A percentile compares a stretch with the other conserved stretches of the same genome.
Evolutionary conservation across 208 protist species (phyloP).

Genomic region (Trypanosoma caninum): DNA sequence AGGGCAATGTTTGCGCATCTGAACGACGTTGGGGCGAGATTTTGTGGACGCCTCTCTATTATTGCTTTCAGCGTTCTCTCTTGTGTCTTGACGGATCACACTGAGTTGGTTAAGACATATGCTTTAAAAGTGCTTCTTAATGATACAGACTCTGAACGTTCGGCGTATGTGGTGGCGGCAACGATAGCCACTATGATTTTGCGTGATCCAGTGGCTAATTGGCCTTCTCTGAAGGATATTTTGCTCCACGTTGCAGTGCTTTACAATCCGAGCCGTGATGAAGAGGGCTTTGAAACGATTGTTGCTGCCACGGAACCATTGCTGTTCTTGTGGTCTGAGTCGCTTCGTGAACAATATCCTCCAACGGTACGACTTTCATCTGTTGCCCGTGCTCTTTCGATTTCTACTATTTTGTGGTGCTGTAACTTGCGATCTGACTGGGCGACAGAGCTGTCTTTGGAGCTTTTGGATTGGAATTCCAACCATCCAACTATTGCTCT

Average conservation of each 20-base stretch:
- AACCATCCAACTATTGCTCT: slow-evolving; percentile 47
- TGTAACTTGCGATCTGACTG: slow-evolving; percentile 35
- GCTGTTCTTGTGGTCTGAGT: slow-evolving; percentile 45
- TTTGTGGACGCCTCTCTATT: slow-evolving; percentile 49
- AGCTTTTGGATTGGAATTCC: slow-evolving; percentile 69
- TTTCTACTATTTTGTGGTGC: slow-evolving; percentile 66
- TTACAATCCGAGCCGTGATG: slow-evolving; percentile 67
- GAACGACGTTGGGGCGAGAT: slow-evolving; percentile 57
- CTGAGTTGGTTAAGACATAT: slow-evolving; percentile 33
- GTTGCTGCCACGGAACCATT: slow-evolving; percentile 75
- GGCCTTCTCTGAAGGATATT: slow-evolving; percentile 40
- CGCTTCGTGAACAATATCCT: slow-evolving; percentile 58
- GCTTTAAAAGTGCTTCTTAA: slow-evolving; percentile 27
- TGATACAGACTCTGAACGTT: slow-evolving; percentile 55
- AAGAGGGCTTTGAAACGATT: slow-evolving; percentile 74
- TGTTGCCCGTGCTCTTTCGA: slow-evolving; percentile 60
- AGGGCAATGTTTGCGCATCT: slow-evolving; percentile 59
- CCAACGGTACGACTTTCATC: slow-evolving; percentile 68
- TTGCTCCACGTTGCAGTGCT: slow-evolving; percentile 67
- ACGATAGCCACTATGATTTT: slow-evolving; percentile 57
- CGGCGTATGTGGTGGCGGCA: slow-evolving; percentile 56
- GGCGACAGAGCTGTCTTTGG: slow-evolving; percentile 34
- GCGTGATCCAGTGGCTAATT: slow-evolving; percentile 35
- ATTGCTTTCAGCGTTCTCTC: slow-evolving; percentile 59
- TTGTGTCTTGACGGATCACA: slow-evolving; percentile 33